Percentiles rank a stretch among this genome's conserved stretches.
These are phyloP conservation scores for Claviceps monticola DNA, from an alignment of 2,329 filamentous ascomycete species.

Conservation along the genomic window DNA sequence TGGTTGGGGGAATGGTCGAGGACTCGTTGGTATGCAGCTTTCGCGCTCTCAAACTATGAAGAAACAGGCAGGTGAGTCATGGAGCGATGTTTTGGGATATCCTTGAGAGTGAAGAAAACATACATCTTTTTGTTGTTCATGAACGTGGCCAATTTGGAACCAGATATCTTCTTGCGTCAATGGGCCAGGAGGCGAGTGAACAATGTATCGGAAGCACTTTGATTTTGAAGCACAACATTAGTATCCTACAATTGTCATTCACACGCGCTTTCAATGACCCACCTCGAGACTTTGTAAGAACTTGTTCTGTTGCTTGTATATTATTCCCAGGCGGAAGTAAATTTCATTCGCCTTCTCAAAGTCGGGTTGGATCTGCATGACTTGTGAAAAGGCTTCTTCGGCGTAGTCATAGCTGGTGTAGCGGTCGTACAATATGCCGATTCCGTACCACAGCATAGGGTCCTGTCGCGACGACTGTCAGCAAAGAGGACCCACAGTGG, in stretches of 20 bases:
- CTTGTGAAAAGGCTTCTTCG: constrained; percentile 94
- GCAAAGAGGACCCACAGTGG: background rate
- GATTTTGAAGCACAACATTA: background rate
- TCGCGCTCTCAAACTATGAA: constrained; percentile 81
- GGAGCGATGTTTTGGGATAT: constrained; percentile 7
- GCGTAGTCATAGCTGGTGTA: constrained; percentile 95
- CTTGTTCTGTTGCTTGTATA: constrained; percentile 97
- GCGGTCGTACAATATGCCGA: constrained; percentile 91
- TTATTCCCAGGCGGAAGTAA: constrained; percentile 97
- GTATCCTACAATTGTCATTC: background rate
- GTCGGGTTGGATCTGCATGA: constrained; percentile 95
- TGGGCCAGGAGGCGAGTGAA: constrained; percentile 79
- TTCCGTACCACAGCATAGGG: constrained; percentile 96
- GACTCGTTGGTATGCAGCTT: constrained; percentile 82
- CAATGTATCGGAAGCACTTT: constrained; percentile 97
- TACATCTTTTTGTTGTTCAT: constrained; percentile 98
- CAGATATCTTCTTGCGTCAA: constrained; percentile 96
- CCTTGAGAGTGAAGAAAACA: constrained; percentile 23
- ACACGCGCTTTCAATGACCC: constrained; percentile 15
- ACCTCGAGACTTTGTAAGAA: constrained; percentile 87
- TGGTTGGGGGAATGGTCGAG: constrained; percentile 91
- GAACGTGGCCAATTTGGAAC: constrained; percentile 98
- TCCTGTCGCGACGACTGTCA: constrained; percentile 39
- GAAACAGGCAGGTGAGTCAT: constrained; percentile 18
- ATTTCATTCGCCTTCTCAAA: constrained; percentile 99